Evolutionary conservation across 2,329 filamentous ascomycete genomes (phyloP).

Genomic region (Trichoderma sp.): DNA sequence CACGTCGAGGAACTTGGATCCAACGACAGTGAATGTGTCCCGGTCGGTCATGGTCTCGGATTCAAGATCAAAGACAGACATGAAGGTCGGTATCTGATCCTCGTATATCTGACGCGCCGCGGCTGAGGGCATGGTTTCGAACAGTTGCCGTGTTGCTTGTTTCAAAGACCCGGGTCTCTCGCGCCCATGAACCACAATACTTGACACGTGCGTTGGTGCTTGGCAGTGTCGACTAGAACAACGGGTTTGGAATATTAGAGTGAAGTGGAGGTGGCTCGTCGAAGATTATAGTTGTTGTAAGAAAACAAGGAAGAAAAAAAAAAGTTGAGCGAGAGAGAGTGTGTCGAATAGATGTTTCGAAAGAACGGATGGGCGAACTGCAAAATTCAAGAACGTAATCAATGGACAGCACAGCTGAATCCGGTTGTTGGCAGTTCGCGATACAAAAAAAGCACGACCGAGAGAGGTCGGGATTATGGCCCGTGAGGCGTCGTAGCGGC

Average conservation of each 20-base stretch:
- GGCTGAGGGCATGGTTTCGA: constrained; percentile 57
- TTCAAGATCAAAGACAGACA: constrained; percentile 70
- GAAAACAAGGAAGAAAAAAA: constrained; percentile 23
- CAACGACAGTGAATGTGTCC: constrained; percentile 52
- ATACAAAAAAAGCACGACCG: constrained; percentile 19
- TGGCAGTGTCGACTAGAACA: background rate
- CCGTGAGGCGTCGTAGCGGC: constrained; percentile 12
- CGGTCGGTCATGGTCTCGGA: constrained; percentile 52
- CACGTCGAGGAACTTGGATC: constrained; percentile 51
- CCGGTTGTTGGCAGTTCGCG: constrained; percentile 32
- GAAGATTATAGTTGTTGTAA: background rate
- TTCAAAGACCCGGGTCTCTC: background rate
- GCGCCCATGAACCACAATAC: background rate
- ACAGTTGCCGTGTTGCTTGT: background rate
- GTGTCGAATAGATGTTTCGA: constrained; percentile 22
- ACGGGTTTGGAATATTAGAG: background rate
- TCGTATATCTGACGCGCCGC: constrained; percentile 60
- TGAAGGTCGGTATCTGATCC: constrained; percentile 71
- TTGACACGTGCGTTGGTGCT: background rate
- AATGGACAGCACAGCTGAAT: constrained; percentile 54
- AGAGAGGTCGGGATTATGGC: constrained; percentile 23
- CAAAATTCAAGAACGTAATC: constrained; percentile 19
- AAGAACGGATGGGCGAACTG: constrained; percentile 23
- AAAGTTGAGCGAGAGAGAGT: constrained; percentile 6
- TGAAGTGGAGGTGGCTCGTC: background rate